Conservation (phyloP, 345 rosid genomes). For the Odontarrhena argentea region DNA sequence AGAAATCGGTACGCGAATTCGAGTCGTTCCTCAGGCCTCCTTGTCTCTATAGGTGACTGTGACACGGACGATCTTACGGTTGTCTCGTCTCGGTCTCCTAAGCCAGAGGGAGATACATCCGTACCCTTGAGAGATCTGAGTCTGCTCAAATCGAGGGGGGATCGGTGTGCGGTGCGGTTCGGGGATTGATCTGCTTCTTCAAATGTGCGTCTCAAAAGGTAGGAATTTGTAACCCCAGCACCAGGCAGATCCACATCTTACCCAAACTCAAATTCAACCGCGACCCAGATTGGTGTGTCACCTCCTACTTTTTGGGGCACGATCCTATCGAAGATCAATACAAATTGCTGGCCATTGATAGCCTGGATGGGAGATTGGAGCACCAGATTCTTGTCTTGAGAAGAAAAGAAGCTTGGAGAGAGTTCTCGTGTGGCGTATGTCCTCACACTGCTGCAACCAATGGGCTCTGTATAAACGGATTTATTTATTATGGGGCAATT, state of each 20-base stretch:
- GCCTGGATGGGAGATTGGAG: not conserved
- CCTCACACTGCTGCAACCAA: not conserved
- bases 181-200: slow-evolving; percentile 11
- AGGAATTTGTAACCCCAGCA: slow-evolving; percentile 16
- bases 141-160: not conserved
- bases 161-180: not conserved
- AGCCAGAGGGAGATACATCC: too few species aligned
- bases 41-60: too few species aligned
- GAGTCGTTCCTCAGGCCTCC: too few species aligned
- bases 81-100: too few species aligned
- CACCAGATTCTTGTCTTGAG: not conserved
- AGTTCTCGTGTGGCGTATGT: not conserved
- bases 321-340: slow-evolving; percentile 10
- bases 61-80: too few species aligned
- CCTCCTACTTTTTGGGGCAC: not conserved
- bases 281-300: not conserved
- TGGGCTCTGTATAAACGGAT: not conserved
- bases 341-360: slow-evolving; percentile 16
- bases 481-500: not conserved
- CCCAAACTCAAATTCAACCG: not conserved
- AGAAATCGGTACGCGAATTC: too few species aligned
- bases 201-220: not conserved
- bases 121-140: not conserved
- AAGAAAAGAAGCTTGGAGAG: slow-evolving; percentile 11
- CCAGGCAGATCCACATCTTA: not conserved